Evolutionary conservation across 768 basidiomycete species (phyloP).

Genomic region (Lyophyllum shimeji): DNA sequence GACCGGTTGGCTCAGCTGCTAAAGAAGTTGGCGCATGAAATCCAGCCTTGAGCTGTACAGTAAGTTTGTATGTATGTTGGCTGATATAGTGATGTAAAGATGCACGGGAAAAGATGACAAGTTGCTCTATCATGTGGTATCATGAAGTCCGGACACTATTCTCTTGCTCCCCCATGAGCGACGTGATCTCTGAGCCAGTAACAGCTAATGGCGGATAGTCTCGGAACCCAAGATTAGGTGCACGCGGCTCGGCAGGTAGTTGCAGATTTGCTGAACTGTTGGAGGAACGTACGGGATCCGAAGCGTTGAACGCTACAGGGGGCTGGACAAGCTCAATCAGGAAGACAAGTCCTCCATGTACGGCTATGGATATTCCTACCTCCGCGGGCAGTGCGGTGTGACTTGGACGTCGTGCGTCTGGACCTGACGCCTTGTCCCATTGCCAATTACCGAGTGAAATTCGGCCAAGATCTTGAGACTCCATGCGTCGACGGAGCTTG

Average conservation of each 20-base stretch:
- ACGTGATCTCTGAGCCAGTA: neutral
- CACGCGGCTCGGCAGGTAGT: neutral
- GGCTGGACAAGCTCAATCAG: neutral
- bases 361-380: neutral
- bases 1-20: slow-evolving; percentile 54
- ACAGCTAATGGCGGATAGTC: neutral
- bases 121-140: too few relatives aligned
- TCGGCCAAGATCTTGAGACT: slow-evolving; percentile 39
- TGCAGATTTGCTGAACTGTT: neutral
- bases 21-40: slow-evolving; percentile 45
- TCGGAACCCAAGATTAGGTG: neutral
- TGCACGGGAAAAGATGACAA: too few relatives aligned
- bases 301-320: neutral
- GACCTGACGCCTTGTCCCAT: slow-evolving; percentile 24
- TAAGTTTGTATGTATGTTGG: neutral
- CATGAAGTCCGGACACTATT: neutral
- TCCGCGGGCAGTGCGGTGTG: neutral
- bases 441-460: slow-evolving; percentile 38
- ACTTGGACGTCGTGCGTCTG: neutral
- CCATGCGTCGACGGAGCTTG: slow-evolving; percentile 34
- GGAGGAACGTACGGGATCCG: slow-evolving; percentile 2
- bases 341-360: neutral
- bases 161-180: neutral
- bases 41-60: slow-evolving; percentile 25
- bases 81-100: neutral